phyloP scores from a whole-genome alignment of 768 basidiomycete genomes.

The Leccinellum luteum region DNA sequence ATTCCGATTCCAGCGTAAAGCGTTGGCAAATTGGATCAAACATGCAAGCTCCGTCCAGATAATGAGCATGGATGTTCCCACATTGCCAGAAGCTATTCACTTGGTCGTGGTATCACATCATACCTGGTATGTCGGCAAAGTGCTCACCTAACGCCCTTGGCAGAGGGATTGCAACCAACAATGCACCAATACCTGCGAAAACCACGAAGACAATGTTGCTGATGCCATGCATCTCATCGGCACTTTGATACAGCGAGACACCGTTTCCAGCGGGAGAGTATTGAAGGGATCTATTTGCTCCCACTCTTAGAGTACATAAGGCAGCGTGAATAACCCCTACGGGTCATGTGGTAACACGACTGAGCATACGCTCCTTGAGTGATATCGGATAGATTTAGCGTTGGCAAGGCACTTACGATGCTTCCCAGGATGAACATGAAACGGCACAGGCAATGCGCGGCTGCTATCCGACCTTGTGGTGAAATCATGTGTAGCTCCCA shows the following conservation, averaged over 20 bases:
- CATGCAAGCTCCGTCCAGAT: conserved; percentile 30
- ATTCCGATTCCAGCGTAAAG: conserved; percentile 37
- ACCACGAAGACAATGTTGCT: conserved; percentile 24
- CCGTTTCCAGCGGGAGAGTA: not conserved
- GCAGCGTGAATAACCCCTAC: not conserved
- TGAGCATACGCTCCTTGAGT: not conserved
- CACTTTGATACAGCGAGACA: not conserved
- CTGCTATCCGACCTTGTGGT: not conserved
- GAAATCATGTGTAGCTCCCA: not conserved
- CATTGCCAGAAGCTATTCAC: conserved; percentile 22
- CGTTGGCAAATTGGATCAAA: conserved; percentile 33
- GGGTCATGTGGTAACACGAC: not conserved
- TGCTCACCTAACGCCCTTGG: conserved; percentile 54
- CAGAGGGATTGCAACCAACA: conserved; percentile 44
- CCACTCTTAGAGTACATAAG: not conserved
- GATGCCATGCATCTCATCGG: conserved; percentile 5
- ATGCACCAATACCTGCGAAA: conserved; percentile 37
- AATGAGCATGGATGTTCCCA: conserved; percentile 34
- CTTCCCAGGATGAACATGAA: not conserved
- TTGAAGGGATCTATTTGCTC: not conserved
- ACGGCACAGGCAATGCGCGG: not conserved
- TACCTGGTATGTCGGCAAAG: not conserved
- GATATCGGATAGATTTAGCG: not conserved
- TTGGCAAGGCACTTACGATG: not conserved
- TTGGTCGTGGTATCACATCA: not conserved